Percentiles rank a stretch among this genome's conserved stretches.
These are phyloP conservation scores for Obba rivulosa DNA, from an alignment of 768 basidiomycete species.

Conservation along the genomic window DNA sequence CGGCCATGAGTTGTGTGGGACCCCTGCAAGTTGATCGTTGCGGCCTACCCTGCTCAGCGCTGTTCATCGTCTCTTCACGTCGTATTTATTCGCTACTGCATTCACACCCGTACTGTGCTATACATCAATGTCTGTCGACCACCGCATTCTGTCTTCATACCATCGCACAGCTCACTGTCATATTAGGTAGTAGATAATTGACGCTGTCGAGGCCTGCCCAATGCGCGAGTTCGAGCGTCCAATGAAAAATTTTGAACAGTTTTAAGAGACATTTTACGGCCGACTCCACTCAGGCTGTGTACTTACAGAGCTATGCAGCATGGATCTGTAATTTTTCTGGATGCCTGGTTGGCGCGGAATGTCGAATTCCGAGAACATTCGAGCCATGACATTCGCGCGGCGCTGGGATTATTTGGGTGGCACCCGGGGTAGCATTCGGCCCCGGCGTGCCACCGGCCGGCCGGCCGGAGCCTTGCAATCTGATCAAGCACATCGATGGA, in stretches of 20 bases:
- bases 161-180: neutral
- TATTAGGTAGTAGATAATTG: constrained; percentile 6
- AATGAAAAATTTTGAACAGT: too few species aligned
- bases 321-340: neutral
- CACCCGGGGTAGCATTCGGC: too few species aligned
- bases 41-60: too few species aligned
- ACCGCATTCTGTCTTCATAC: constrained; percentile 1
- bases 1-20: neutral
- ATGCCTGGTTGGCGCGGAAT: constrained; percentile 3
- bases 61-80: neutral
- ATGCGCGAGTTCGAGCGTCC: too few species aligned
- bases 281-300: neutral
- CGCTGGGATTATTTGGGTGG: too few species aligned
- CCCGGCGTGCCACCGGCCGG: too few species aligned
- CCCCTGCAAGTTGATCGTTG: neutral
- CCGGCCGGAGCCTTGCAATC: constrained; percentile 19
- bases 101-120: constrained; percentile 1
- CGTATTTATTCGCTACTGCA: constrained; percentile 4
- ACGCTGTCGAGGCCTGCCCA: too few species aligned
- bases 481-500: constrained; percentile 21
- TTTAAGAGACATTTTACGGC: too few species aligned
- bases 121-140: constrained; percentile 3
- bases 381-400: too few species aligned
- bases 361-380: neutral
- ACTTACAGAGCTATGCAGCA: neutral